These are phyloP conservation scores for Vicia sativa DNA, from an alignment of 306 rosid genomes.

Conservation along the genomic window DNA sequence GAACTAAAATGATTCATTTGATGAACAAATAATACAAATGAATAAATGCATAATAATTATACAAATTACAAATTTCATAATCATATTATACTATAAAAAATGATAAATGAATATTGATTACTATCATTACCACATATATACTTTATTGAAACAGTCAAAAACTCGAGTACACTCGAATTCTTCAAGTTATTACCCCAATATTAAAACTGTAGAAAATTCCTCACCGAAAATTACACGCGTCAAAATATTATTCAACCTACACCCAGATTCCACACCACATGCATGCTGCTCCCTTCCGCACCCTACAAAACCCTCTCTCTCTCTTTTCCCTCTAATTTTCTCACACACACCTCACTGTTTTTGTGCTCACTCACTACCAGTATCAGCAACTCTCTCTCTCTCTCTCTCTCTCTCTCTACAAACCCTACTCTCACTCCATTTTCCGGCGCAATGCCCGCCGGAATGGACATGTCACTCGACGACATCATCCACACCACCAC, in stretches of 20 bases:
- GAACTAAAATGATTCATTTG: too few species aligned
- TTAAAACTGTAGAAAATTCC: too few species aligned
- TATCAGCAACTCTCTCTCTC: not conserved
- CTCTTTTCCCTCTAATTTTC: not conserved
- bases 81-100: too few species aligned
- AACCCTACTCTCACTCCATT: not conserved
- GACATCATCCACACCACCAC: conserved; percentile 29
- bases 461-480: conserved; percentile 39
- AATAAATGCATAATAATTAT: too few species aligned
- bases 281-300: not conserved
- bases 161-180: too few species aligned
- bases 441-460: conserved; percentile 20
- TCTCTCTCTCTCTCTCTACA: not conserved
- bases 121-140: too few species aligned
- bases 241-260: not conserved
- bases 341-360: not conserved
- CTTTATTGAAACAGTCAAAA: too few species aligned
- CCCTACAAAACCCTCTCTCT: conserved; percentile 9
- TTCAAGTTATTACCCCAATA: too few species aligned
- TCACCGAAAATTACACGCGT: not conserved
- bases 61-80: too few species aligned
- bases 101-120: too few species aligned
- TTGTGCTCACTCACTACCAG: not conserved
- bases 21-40: too few species aligned
- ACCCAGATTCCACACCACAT: not conserved